Base-by-base conservation (phyloP, 768 basidiomycete genomes). In the Phylloporus scabripes region DNA sequence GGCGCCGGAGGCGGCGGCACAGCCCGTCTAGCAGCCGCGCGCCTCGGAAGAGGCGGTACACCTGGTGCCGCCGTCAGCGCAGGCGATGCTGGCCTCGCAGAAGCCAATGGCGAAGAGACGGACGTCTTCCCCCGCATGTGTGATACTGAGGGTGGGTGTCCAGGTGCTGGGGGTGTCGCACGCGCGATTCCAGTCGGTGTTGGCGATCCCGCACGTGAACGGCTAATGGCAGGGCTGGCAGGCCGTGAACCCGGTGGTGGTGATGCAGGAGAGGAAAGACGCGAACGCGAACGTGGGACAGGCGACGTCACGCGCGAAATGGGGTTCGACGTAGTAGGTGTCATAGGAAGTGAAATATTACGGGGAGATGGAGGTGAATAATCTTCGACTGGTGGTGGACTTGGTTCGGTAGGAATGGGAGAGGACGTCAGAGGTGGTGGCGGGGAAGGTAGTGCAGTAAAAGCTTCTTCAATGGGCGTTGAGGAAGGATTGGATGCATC, bases 21-120 rank as follows among this genome's bases (percentile, higher is more conserved):
- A 20, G 47, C 52, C 6, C 67, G 69, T 18, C 85, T 74, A 1
- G 76, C 79, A 42, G 82, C 76, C 0, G 85, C 85, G 39, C 85
- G 71, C 36, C 82, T 74, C 0, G 85, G 85, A 20, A 88, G 63
- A 2, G 85, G 85, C 0, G 85, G 85, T 6, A 70, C 68, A 1
- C 55, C 51, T 2, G 53, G 47, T 14, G 57, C 56, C 0, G 42
- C 41, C 1, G 29, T 39, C 7, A 34, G 46, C 3, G 60, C 68
- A 41, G 77, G 74, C 4, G 74, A 74, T 11, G 59, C 60, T 2
- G 68, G 51, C 29, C 73, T 59, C 26, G 68, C 67, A 3, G 70
- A 61, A n/a, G 59, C 63, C 41, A 72, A 52, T 0, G 63, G 68
- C n/a, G 69, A 66, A 17, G 58, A 44, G 10, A 20, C 20, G 1